phyloP scores from a whole-genome alignment of 1,284 basidiomycete genomes.

The Austroboletus novae-zelandiae region DNA sequence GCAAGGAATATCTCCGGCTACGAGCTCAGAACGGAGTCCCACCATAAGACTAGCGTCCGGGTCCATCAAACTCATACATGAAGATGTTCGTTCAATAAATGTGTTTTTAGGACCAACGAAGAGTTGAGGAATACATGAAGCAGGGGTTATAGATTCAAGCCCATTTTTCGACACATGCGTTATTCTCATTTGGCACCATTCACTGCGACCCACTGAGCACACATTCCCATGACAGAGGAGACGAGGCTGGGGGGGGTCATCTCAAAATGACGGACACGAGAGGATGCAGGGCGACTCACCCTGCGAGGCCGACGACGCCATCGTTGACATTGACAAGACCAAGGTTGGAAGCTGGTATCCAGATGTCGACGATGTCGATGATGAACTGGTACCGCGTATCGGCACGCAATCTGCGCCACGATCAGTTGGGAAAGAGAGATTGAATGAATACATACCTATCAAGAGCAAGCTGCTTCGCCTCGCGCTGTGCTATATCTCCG shows the following conservation, averaged over 20 bases:
- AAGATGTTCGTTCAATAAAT: too few relatives aligned
- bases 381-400: slow-evolving; percentile 75
- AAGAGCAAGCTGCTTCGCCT: slow-evolving; percentile 57
- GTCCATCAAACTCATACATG: too few relatives aligned
- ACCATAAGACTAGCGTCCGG: too few relatives aligned
- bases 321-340: slow-evolving; percentile 84
- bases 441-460: slow-evolving; percentile 44
- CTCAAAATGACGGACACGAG: slow-evolving; percentile 5
- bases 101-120: not conserved
- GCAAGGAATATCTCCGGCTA: slow-evolving; percentile 70
- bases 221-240: slow-evolving; percentile 32
- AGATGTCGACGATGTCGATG: slow-evolving; percentile 81
- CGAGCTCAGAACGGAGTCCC: slow-evolving; percentile 37
- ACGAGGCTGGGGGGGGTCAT: slow-evolving; percentile 15
- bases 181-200: slow-evolving; percentile 26
- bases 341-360: slow-evolving; percentile 86
- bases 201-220: slow-evolving; percentile 27
- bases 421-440: slow-evolving; percentile 9
- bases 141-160: too few relatives aligned
- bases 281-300: slow-evolving; percentile 47
- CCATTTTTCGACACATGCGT: not conserved
- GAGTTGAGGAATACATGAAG: not conserved
- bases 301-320: slow-evolving; percentile 79
- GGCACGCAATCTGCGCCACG: slow-evolving; percentile 52
- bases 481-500: slow-evolving; percentile 65